Conservation (phyloP, 225 moss, liverwort and hornwort species). For the Rhytidiadelphus loreus region DNA sequence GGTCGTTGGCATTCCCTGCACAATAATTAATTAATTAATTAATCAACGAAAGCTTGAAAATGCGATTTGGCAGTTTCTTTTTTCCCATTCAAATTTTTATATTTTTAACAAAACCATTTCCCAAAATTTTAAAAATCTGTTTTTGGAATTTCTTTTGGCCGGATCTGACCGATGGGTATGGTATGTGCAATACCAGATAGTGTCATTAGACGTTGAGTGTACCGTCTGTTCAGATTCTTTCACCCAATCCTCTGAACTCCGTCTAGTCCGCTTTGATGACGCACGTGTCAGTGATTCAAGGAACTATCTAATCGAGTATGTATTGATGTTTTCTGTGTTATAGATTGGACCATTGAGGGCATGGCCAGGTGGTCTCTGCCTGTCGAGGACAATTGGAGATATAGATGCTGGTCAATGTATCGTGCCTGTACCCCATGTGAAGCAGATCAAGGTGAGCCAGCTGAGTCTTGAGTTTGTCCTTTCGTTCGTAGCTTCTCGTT, state of each 20-base stretch:
- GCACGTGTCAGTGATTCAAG: background rate
- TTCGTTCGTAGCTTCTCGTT: background rate
- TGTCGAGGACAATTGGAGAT: constrained; percentile 85
- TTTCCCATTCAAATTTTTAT: too few species aligned
- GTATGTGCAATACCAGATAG: too few species aligned
- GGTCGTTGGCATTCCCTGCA: too few species aligned
- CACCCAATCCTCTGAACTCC: background rate
- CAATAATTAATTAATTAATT: too few species aligned
- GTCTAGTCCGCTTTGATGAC: background rate
- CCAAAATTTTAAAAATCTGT: too few species aligned
- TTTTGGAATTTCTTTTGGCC: too few species aligned
- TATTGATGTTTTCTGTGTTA: background rate
- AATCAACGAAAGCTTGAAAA: too few species aligned
- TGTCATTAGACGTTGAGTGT: too few species aligned
- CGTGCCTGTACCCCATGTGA: constrained; percentile 75
- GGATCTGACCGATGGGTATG: too few species aligned
- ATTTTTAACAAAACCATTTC: too few species aligned
- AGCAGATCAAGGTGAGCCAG: constrained; percentile 58
- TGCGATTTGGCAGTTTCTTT: too few species aligned
- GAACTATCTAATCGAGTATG: background rate
- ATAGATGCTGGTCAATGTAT: constrained; percentile 75
- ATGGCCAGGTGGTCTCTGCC: constrained; percentile 81
- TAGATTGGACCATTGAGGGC: constrained; percentile 80
- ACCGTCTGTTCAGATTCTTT: too few species aligned
- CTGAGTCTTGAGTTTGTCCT: background rate